These are phyloP conservation scores for Leccinum pachyderme DNA, from an alignment of 1,284 basidiomycete genomes.

Conservation along the genomic window DNA sequence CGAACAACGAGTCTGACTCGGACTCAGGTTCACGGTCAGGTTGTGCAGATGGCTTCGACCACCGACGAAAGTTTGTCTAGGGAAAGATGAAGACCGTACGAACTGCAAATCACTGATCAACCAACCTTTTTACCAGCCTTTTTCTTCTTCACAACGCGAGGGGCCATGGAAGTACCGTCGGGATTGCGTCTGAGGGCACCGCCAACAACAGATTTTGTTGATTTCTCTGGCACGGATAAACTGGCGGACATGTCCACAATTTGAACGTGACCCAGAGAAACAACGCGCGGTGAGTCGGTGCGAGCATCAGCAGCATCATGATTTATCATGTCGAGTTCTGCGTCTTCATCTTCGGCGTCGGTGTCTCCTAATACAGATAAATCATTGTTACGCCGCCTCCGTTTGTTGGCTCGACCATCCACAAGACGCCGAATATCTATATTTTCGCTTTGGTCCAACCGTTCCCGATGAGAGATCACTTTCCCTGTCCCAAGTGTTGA, in stretches of 20 bases:
- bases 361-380: slow-evolving; percentile 33
- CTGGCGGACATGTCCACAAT: slow-evolving; percentile 20
- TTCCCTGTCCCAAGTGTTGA: slow-evolving; percentile 76
- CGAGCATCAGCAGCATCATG: slow-evolving; percentile 1
- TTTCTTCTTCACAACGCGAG: slow-evolving; percentile 45
- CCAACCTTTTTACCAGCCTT: slow-evolving; percentile 44
- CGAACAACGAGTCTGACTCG: slow-evolving; percentile 65
- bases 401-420: slow-evolving; percentile 46
- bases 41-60: slow-evolving; percentile 36
- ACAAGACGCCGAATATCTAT: slow-evolving; percentile 53
- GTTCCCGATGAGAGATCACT: slow-evolving; percentile 55
- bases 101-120: slow-evolving; percentile 3
- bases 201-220: slow-evolving; percentile 40
- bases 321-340: slow-evolving; percentile 26
- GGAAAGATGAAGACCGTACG: slow-evolving; percentile 6
- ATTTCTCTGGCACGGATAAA: slow-evolving; percentile 11
- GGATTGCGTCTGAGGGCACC: slow-evolving; percentile 57
- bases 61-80: slow-evolving; percentile 40
- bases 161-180: slow-evolving; percentile 53
- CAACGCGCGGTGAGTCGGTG: background rate
- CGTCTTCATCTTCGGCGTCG: slow-evolving; percentile 36
- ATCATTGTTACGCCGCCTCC: slow-evolving; percentile 40
- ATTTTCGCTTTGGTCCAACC: slow-evolving; percentile 59
- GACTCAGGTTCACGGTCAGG: slow-evolving; percentile 15
- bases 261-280: slow-evolving; percentile 2